These are phyloP conservation scores for Umbelopsis isabellina DNA, from an alignment of 192 early-diverging fungal species.

Conservation along the genomic window DNA sequence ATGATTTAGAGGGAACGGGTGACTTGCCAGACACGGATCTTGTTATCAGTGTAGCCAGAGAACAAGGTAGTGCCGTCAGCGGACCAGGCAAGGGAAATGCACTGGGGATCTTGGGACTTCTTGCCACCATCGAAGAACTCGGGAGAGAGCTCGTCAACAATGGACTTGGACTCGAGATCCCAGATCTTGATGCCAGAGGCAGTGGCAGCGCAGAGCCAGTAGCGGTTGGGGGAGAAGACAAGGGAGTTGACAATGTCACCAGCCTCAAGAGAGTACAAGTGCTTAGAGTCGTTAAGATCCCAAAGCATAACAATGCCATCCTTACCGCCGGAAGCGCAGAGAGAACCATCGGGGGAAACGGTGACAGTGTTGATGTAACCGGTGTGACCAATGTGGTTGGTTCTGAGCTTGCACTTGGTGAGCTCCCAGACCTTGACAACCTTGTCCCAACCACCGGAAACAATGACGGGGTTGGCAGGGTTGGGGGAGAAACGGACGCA, in stretches of 20 bases:
- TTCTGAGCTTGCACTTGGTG: conserved; percentile 97
- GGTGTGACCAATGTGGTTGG: conserved; percentile 99
- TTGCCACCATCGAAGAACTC: conserved; percentile 74
- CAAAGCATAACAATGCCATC: conserved; percentile 99
- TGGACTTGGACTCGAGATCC: conserved; percentile 98
- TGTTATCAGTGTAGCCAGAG: conserved; percentile 95
- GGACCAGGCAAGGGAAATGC: conserved; percentile 97
- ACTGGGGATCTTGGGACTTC: conserved; percentile 74
- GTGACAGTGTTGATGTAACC: conserved; percentile 98
- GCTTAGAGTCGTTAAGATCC: conserved; percentile 99
- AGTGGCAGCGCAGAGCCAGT: conserved; percentile 99
- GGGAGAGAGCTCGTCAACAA: conserved; percentile 91
- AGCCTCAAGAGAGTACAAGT: conserved; percentile 99
- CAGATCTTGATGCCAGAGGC: conserved; percentile 97
- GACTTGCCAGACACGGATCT: conserved; percentile 84
- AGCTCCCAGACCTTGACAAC: conserved; percentile 99
- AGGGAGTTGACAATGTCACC: conserved; percentile 96
- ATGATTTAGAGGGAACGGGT: conserved; percentile 47
- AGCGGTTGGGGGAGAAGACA: conserved; percentile 99
- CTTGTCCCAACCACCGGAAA: conserved; percentile 99
- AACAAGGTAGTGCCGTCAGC: conserved; percentile 98
- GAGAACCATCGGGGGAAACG: conserved; percentile 99
- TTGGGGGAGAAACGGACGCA: conserved; percentile 99
- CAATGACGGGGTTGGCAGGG: conserved; percentile 96
- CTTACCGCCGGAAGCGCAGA: conserved; percentile 99